Evolutionary conservation across 805 yeast species (phyloP), one percentile per base, ranked within the genome.

Genomic region (Yarrowia keelungensis): DNA sequence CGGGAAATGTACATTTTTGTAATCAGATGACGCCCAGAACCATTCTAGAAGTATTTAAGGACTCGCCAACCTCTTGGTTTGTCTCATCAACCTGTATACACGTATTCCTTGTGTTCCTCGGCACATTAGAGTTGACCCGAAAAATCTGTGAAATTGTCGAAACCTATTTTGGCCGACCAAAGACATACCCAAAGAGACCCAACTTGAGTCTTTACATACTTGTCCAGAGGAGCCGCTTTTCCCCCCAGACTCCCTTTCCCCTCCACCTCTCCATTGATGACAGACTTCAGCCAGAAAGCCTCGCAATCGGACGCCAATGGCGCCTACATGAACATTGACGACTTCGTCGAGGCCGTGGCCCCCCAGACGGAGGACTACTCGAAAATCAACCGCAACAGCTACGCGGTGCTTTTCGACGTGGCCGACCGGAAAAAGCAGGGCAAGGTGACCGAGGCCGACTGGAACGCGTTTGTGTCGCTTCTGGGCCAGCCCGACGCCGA

Each of bases 361-460:
- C 83, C 83, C 42, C 76, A 78, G 12, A 71, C 77, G 64, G 81
- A 81, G 73, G 84, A 84, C 74, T 82, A 85, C 72, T 83, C 83
- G 71, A 82, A 82, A 72, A 82, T 87, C 66, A 83, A 87, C 15
- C 79, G 85, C 12, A 82, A 86, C 71, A 83, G 89, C 4, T 86
- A 86, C 76, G 90, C 89, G 7, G 83, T 93, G 70, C 86, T 94
- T 61, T 94, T 90, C 76, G 81, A 89, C 69, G 87, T 92, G 36
- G 91, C 97, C 15, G 98, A 94, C 79, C 85, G 85, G 69, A 82
- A 83, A 47, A 81, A 83, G 69, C 85, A 86, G 72, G 98, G 97
- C 8, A 87, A 83, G 70, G 82, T 91, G 62, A 83, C 85, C 36
- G 81, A 87, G 62, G 77, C 81, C 35, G 97, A 94, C 76, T 94